phyloP scores from a whole-genome alignment of 2,329 filamentous ascomycete genomes.

The Dactylellina parvicollis region DNA sequence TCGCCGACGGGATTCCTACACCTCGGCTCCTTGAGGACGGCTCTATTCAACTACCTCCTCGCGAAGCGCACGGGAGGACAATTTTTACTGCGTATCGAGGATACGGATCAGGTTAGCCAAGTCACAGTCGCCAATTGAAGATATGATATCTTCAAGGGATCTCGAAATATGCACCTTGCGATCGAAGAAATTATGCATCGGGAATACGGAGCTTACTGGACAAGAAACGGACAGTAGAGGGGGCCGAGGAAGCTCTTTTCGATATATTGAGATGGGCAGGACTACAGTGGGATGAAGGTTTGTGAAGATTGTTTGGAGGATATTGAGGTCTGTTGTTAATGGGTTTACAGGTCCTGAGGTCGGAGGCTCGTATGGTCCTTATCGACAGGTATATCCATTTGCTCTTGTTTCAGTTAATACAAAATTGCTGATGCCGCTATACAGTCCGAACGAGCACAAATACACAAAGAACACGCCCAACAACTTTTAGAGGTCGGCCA shows the following conservation, averaged over 20 bases:
- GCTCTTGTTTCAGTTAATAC: not conserved
- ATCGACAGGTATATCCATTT: constrained; percentile 73
- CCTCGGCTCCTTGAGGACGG: constrained; percentile 88
- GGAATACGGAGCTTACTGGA: constrained; percentile 59
- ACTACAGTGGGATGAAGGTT: constrained; percentile 90
- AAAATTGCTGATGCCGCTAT: not conserved
- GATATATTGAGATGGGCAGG: constrained; percentile 88
- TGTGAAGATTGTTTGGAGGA: constrained; percentile 21
- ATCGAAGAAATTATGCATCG: not conserved
- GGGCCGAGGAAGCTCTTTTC: constrained; percentile 80
- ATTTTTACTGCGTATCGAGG: constrained; percentile 90
- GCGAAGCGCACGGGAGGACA: constrained; percentile 87
- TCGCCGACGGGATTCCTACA: constrained; percentile 95
- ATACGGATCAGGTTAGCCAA: constrained; percentile 81
- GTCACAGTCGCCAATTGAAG: constrained; percentile 55
- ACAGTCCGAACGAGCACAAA: constrained; percentile 78
- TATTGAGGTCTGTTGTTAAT: not conserved
- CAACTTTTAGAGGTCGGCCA: constrained; percentile 69
- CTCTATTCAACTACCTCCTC: constrained; percentile 94
- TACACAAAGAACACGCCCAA: constrained; percentile 78
- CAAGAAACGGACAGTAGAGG: constrained; percentile 81
- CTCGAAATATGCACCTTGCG: not conserved
- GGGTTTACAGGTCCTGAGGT: constrained; percentile 73
- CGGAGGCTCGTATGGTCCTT: constrained; percentile 84
- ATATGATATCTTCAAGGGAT: too few species aligned